Evolutionary conservation across 352 stramenopile genomes (phyloP).

Genomic region (Globisporangium polare): DNA sequence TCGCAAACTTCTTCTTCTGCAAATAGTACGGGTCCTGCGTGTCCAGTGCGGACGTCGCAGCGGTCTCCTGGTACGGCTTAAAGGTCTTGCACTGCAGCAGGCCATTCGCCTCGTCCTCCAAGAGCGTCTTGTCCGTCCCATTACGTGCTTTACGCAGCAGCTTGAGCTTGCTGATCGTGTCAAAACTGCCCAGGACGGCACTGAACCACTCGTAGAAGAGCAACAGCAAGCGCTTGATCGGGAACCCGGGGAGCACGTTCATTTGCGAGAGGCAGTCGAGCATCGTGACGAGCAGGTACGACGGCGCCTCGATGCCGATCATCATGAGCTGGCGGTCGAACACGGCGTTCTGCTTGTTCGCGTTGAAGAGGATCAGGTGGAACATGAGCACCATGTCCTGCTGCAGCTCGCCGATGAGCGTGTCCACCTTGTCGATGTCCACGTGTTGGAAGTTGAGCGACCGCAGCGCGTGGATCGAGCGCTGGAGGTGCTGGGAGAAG

Average conservation of each 20-base stretch:
- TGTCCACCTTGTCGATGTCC: constrained; percentile 61
- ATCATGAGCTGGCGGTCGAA: constrained; percentile 71
- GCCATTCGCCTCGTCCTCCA: constrained; percentile 49
- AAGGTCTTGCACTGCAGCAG: constrained; percentile 69
- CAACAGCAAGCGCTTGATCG: constrained; percentile 73
- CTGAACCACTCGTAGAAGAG: constrained; percentile 70
- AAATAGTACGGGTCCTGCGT: constrained; percentile 64
- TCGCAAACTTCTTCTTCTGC: constrained; percentile 68
- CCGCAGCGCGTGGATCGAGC: constrained; percentile 62
- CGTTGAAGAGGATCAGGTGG: constrained; percentile 71
- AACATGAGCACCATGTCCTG: constrained; percentile 80
- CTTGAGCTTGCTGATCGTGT: constrained; percentile 54
- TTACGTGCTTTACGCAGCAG: constrained; percentile 35
- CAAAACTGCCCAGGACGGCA: constrained; percentile 47
- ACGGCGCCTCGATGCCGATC: constrained; percentile 51
- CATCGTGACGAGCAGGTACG: constrained; percentile 60
- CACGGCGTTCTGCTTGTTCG: constrained; percentile 51
- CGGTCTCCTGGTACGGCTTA: constrained; percentile 47
- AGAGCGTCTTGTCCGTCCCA: constrained; percentile 32
- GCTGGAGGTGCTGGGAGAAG: constrained; percentile 57
- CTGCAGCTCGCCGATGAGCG: constrained; percentile 62
- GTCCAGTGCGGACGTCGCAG: constrained; percentile 35
- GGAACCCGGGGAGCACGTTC: constrained; percentile 69
- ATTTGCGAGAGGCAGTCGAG: constrained; percentile 70
- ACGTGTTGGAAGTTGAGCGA: constrained; percentile 72